These are phyloP conservation scores for Naegleria gruberi DNA, from an alignment of 208 protist species.

Conservation along the genomic window DNA sequence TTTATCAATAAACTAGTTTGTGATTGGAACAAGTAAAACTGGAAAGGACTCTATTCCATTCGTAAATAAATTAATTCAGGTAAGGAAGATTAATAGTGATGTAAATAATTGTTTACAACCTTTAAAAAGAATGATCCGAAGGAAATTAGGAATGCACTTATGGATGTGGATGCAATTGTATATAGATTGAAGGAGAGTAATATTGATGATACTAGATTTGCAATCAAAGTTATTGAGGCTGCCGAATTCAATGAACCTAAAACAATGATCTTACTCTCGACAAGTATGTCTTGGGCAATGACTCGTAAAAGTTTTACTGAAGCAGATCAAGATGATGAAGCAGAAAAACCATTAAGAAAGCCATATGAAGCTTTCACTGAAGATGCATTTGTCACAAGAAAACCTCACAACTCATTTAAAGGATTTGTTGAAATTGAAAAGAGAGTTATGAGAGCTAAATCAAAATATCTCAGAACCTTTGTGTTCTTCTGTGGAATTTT, in stretches of 20 bases:
- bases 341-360: not conserved
- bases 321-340: constrained; percentile 17
- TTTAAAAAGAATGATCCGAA: not conserved
- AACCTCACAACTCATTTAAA: constrained; percentile 77
- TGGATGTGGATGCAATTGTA: constrained; percentile 62
- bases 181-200: constrained; percentile 62
- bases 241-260: constrained; percentile 58
- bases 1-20: not conserved
- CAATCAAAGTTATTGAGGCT: constrained; percentile 59
- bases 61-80: not conserved
- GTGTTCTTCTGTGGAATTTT: constrained; percentile 71
- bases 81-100: not conserved
- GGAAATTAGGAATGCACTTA: constrained; percentile 40
- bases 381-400: constrained; percentile 79
- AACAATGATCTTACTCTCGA: constrained; percentile 69
- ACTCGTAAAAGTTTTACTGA: constrained; percentile 40
- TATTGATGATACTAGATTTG: constrained; percentile 62
- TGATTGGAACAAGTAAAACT: not conserved
- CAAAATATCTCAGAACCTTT: constrained; percentile 68
- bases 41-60: not conserved
- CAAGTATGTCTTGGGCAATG: constrained; percentile 71
- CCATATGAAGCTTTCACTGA: constrained; percentile 67
- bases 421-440: constrained; percentile 80
- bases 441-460: constrained; percentile 64
- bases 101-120: too few relatives aligned